Evolutionary conservation across 768 basidiomycete genomes (phyloP).

Genomic region (Suillus placidus): DNA sequence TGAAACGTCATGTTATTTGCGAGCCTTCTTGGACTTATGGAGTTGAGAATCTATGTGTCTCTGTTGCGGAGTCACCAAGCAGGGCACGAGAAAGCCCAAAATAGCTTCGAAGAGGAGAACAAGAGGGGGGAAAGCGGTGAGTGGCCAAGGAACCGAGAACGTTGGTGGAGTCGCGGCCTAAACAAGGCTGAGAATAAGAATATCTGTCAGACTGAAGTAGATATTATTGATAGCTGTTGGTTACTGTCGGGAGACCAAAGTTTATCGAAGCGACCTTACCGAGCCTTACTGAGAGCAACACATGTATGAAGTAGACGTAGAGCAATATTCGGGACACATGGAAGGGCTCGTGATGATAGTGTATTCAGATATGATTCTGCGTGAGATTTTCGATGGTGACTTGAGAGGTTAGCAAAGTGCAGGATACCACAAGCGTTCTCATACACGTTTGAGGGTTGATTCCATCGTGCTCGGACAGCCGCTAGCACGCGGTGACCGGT

Average conservation of each 20-base stretch:
- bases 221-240: not conserved
- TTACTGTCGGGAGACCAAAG: constrained; percentile 1
- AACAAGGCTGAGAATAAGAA: constrained; percentile 12
- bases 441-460: constrained; percentile 22
- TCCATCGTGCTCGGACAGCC: constrained; percentile 5
- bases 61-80: not conserved
- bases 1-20: not conserved
- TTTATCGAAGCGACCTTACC: not conserved
- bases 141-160: not conserved
- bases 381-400: constrained; percentile 2
- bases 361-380: constrained; percentile 1
- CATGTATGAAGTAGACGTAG: not conserved
- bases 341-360: not conserved
- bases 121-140: constrained; percentile 14
- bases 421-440: constrained; percentile 9
- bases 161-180: not conserved
- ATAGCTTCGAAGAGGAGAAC: constrained; percentile 15
- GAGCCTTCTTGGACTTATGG: not conserved
- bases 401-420: constrained; percentile 6
- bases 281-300: not conserved
- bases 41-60: not conserved
- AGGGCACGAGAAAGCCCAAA: constrained; percentile 1
- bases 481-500: constrained; percentile 4
- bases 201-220: constrained; percentile 10
- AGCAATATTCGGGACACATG: not conserved